Evolutionary conservation across 768 basidiomycete species (phyloP), one percentile per base, ranked within the genome.

Genomic region (Coprinopsis marcescibilis): DNA sequence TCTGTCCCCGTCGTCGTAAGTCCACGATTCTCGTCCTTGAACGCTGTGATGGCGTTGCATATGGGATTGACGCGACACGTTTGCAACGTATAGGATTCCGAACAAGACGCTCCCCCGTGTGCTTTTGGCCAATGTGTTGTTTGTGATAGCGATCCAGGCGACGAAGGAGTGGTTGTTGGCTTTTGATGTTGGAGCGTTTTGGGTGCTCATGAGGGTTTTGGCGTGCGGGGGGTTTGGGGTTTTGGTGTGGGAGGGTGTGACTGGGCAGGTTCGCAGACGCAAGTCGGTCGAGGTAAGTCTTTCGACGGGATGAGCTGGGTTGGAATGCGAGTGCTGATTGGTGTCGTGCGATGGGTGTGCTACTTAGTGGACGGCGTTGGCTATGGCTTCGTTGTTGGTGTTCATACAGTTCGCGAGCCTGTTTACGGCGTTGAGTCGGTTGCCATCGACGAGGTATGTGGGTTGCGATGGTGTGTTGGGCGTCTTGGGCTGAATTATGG

Each of bases 191-290:
- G 81, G 82, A 5, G 75, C 84, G 7, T 82, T 88, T 57, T 89
- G 86, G 88, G 70, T 87, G 12, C 69, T 84, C 26, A 81, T 89
- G 67, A 69, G 85, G 51, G 73, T 87, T 40, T 67, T 89, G 43
- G 83, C 82, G 2, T 78, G 80, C 53, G 83, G 79, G n/a, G 83
- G 77, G n/a, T 55, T 86, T 44, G 80, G 77, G 15, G 73, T 78
- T 34, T 53, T 85, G 36, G 62, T 77, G 15, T 81, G 84, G 81
- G 80, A 81, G 51, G 71, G 65, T 1, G 50, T 68, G 39, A 79
- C 77, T 0, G 76, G 77, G 3, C 72, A 80, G 56, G 58, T 78
- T 50, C 65, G 68, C 40, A 80, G 73, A 55, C 72, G 71, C 55
- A 73, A 71, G 53, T 65, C 68, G 21, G 73, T 84, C 27, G 84